These are phyloP conservation scores for Rhizoclosmatium globosum DNA, from an alignment of 192 early-diverging fungal species.

Conservation along the genomic window DNA sequence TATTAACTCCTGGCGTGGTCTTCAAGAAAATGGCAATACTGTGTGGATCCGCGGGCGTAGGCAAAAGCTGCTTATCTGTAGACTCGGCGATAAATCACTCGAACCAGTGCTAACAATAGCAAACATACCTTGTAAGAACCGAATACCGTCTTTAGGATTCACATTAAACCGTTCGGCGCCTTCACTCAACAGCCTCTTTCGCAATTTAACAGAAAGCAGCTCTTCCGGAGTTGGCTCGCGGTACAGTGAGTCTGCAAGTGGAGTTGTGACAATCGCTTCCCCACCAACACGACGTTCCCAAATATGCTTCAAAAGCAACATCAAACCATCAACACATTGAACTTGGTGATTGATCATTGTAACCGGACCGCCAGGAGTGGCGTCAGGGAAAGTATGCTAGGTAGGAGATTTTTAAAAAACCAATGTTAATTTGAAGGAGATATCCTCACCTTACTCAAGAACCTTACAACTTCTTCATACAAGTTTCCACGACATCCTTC, in stretches of 20 bases:
- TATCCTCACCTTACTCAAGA: conserved; percentile 72
- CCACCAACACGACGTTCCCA: conserved; percentile 60
- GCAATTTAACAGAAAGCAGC: conserved; percentile 56
- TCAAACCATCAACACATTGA: conserved; percentile 76
- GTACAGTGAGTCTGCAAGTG: conserved; percentile 29
- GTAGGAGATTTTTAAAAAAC: neutral
- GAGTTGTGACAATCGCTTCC: neutral
- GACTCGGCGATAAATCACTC: neutral
- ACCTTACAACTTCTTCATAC: conserved; percentile 85
- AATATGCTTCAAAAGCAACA: conserved; percentile 76
- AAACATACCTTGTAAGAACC: conserved; percentile 73
- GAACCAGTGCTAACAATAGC: neutral
- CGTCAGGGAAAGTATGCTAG: conserved; percentile 75
- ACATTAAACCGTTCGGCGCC: conserved; percentile 87
- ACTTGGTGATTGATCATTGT: conserved; percentile 63
- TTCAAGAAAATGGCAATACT: conserved; percentile 81
- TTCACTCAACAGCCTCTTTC: conserved; percentile 82
- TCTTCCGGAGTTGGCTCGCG: conserved; percentile 29
- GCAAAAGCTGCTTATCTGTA: conserved; percentile 57
- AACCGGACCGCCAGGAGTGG: conserved; percentile 65
- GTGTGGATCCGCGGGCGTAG: conserved; percentile 54
- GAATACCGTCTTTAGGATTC: conserved; percentile 85
- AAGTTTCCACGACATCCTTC: conserved; percentile 77
- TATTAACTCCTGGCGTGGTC: conserved; percentile 85
- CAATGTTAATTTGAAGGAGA: neutral